These are phyloP conservation scores for Ophiocordyceps australis DNA, from an alignment of 2,329 filamentous ascomycete species.

Conservation along the genomic window DNA sequence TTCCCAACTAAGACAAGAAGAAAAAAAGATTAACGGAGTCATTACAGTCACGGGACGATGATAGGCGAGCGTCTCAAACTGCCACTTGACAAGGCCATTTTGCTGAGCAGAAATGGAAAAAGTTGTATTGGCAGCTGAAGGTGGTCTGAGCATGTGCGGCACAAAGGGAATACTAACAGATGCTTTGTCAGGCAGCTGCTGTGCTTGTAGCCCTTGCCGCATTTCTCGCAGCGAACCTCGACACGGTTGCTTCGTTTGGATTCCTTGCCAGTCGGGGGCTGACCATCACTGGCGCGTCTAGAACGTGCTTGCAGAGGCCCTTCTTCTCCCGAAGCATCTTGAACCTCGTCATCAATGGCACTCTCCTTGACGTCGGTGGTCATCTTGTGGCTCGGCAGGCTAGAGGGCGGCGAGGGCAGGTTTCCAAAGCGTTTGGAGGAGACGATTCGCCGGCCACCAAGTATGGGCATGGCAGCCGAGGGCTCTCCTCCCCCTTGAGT, in stretches of 20 bases:
- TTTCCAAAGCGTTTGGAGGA: slow-evolving; percentile 47
- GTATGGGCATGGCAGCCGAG: slow-evolving; percentile 35
- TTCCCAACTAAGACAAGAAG: slow-evolving; percentile 60
- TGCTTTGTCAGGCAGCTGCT: slow-evolving; percentile 99
- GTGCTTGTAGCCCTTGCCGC: slow-evolving; percentile 99
- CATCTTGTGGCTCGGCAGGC: slow-evolving; percentile 42
- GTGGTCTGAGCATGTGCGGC: too few species aligned
- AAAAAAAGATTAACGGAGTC: slow-evolving; percentile 2
- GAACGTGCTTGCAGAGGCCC: slow-evolving; percentile 31
- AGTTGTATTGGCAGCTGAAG: slow-evolving; percentile 29
- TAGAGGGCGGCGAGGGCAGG: slow-evolving; percentile 46
- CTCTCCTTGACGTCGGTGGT: slow-evolving; percentile 36
- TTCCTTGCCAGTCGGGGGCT: slow-evolving; percentile 61
- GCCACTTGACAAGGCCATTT: too few species aligned
- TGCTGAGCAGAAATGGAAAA: too few species aligned
- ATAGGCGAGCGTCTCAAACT: too few species aligned
- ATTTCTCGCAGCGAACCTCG: slow-evolving; percentile 91
- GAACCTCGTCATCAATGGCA: slow-evolving; percentile 52
- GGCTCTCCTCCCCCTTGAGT: slow-evolving; percentile 46
- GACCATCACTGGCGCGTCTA: slow-evolving; percentile 67
- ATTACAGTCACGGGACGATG: not conserved
- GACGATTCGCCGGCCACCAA: slow-evolving; percentile 44
- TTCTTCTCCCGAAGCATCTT: slow-evolving; percentile 37
- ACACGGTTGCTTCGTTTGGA: slow-evolving; percentile 69
- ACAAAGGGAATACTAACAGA: slow-evolving; percentile 61